Evolutionary conservation across 108 stramenopile species (phyloP).

Genomic region (Nitzschia palea): DNA sequence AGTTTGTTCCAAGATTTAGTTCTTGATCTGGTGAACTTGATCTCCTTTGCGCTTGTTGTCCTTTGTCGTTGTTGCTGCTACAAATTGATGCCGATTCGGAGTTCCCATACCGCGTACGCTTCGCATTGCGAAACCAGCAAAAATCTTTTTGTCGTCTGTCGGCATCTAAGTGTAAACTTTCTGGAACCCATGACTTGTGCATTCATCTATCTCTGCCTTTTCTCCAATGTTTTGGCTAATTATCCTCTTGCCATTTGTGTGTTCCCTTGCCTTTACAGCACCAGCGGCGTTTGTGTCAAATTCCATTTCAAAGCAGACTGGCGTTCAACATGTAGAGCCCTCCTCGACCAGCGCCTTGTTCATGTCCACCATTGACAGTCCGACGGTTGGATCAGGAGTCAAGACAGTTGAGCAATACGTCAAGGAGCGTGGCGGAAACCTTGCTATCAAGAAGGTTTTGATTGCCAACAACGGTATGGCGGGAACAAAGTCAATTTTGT

Average conservation of each 20-base stretch:
- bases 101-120: no score
- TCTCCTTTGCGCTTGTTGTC: no score
- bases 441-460: constrained; percentile 84
- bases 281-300: constrained; percentile 34
- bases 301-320: not conserved
- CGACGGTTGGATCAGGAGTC: constrained; percentile 11
- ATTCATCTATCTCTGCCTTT: no score
- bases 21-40: no score
- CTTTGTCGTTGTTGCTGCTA: no score
- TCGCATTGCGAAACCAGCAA: no score
- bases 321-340: constrained; percentile 3
- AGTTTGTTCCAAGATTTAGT: no score
- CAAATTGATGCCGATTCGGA: no score
- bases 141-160: no score
- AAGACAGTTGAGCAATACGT: constrained; percentile 88
- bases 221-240: not conserved
- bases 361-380: constrained; percentile 27
- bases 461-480: constrained; percentile 99
- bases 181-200: no score
- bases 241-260: not conserved
- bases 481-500: constrained; percentile 95
- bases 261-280: constrained; percentile 11
- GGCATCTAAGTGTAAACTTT: no score
- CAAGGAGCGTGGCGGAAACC: constrained; percentile 81
- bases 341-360: constrained; percentile 18